Evolutionary conservation across 257 asterid genomes (phyloP), one percentile per base, ranked within the genome.

Genomic region (Ligustrum vulgare): DNA sequence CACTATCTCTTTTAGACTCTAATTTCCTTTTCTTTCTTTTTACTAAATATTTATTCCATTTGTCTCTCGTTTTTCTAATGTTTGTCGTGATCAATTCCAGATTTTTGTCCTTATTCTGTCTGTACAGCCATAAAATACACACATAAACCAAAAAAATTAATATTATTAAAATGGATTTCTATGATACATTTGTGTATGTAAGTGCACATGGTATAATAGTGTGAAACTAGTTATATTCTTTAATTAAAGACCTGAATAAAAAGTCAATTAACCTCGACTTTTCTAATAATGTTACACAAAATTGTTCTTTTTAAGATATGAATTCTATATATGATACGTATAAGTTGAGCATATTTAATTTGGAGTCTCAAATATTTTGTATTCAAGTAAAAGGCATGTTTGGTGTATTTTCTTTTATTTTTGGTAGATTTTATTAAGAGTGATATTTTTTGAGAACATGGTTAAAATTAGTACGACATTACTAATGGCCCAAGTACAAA

Each of bases 121-220:
- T 67, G 69, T 67, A 68, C 72, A 54, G 20, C 43, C 43, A 5
- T 13, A 25, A 72, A 69, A 6, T 16, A 49, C 60, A 49, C 16
- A 49, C 6, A 13, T 47, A 47, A 12, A 49, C 58, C 58, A 16
- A 47, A 13, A 8, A 47, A 47, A 47, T 45, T 45, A 45, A 11
- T 45, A 12, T 45, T 39, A 39, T 39, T 8, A 39, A 39, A 67
- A 70, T 69, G 31, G 68, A 69, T 39, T 56, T 66, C 67, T 70
- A 72, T 31, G 62, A 15, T 4, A 47, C 15, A 15, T 16, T 47
- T 47, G 20, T 15, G 58, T 16, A 47, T 47, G 58, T 47, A 16
- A 47, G 2, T 47, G 22, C 58, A 45, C 54, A 45, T 45, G 54
- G 5, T 45, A 18, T 4, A 3, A 45, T 12, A 45, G 16, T 45